Evolutionary conservation across 2,329 filamentous ascomycete species (phyloP).

Genomic region (Penicillium verrucosum): DNA sequence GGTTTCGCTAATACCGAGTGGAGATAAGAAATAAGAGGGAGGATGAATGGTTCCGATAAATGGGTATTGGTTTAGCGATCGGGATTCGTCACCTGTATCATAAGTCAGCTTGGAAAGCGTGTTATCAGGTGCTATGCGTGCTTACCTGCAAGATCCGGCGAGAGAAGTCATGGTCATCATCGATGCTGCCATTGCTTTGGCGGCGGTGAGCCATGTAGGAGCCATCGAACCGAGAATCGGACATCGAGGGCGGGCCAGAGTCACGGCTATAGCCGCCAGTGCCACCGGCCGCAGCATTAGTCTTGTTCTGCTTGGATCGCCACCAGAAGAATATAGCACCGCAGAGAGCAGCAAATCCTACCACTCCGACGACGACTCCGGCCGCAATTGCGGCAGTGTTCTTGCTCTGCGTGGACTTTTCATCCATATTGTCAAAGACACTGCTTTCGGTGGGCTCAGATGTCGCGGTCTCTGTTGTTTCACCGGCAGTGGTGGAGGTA

Average conservation of each 20-base stretch:
- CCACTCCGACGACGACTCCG: constrained; percentile 79
- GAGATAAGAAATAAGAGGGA: constrained; percentile 7
- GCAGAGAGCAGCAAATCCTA: constrained; percentile 63
- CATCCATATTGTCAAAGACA: not conserved
- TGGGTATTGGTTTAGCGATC: constrained; percentile 24
- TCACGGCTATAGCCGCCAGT: constrained; percentile 71
- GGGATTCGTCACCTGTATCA: constrained; percentile 33
- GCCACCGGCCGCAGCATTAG: constrained; percentile 79
- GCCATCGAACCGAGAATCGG: constrained; percentile 81
- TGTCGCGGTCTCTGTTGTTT: constrained; percentile 37
- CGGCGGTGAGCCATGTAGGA: constrained; percentile 75
- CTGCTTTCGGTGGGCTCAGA: constrained; percentile 18
- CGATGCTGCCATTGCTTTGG: constrained; percentile 92
- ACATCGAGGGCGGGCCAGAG: constrained; percentile 65
- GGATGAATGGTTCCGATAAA: not conserved
- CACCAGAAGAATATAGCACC: constrained; percentile 72
- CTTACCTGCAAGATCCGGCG: constrained; percentile 89
- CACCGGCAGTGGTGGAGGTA: constrained; percentile 26
- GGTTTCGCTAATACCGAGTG: constrained; percentile 16
- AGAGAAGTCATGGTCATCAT: constrained; percentile 95
- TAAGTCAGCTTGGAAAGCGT: not conserved
- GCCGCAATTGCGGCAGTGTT: constrained; percentile 82
- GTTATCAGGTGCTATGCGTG: constrained; percentile 11
- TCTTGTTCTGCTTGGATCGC: constrained; percentile 69
- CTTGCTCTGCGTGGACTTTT: constrained; percentile 42